These are phyloP conservation scores for Ambrosiella beaveri DNA, from an alignment of 2,329 filamentous ascomycete genomes.

Conservation along the genomic window DNA sequence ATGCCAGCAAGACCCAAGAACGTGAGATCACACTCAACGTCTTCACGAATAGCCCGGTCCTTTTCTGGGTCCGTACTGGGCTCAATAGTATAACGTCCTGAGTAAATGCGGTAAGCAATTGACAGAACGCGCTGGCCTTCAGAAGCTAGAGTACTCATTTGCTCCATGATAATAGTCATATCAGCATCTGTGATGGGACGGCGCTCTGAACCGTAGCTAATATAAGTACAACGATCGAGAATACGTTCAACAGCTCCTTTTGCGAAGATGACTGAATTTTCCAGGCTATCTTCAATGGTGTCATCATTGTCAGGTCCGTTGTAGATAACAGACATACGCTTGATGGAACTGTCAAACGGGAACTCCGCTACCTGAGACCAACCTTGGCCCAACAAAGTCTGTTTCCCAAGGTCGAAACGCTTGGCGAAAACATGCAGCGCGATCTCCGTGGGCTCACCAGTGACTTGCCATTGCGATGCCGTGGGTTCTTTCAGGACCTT, in stretches of 20 bases:
- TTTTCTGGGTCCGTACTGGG: conserved; percentile 13
- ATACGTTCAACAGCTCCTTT: conserved; percentile 47
- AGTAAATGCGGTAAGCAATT: conserved; percentile 45
- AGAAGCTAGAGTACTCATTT: conserved; percentile 43
- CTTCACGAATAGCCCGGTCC: conserved; percentile 34
- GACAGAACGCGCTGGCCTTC: conserved; percentile 58
- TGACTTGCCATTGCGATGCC: conserved; percentile 45
- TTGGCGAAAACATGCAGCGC: conserved; percentile 59
- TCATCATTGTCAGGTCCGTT: conserved; percentile 28
- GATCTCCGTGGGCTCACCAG: conserved; percentile 58
- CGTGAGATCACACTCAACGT: conserved; percentile 49
- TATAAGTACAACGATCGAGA: conserved; percentile 35
- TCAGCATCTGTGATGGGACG: conserved; percentile 32
- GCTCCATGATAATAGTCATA: conserved; percentile 31
- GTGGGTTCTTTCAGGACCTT: conserved; percentile 38
- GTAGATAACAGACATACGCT: conserved; percentile 67
- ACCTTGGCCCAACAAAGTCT: conserved; percentile 30
- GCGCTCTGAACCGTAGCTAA: conserved; percentile 26
- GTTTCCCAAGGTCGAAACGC: conserved; percentile 45
- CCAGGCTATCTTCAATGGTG: conserved; percentile 21
- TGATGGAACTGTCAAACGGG: conserved; percentile 62
- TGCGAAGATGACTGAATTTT: conserved; percentile 37
- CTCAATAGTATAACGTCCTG: conserved; percentile 29
- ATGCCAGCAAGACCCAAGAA: conserved; percentile 74
- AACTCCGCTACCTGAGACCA: conserved; percentile 53